A percentile compares a stretch with the other conserved stretches of the same genome.
Conservation (phyloP, 768 basidiomycete genomes). For the Amanita muscaria region DNA sequence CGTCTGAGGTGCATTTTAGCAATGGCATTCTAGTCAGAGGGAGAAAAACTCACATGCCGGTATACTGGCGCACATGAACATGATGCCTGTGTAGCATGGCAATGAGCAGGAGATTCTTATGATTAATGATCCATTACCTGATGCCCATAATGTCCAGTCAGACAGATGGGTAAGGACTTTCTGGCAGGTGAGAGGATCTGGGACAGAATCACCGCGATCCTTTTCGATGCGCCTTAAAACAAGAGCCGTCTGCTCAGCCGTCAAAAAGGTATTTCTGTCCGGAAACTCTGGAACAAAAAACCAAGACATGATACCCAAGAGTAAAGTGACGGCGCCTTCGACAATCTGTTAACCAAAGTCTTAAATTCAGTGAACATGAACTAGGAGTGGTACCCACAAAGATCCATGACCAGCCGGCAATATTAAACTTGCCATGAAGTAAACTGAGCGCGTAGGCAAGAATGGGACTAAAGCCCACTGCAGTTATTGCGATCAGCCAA, state of each 20-base stretch:
- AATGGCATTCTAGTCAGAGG: not conserved
- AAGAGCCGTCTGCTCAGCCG: slow-evolving; percentile 32
- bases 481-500: slow-evolving; percentile 31
- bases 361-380: not conserved
- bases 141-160: slow-evolving; percentile 41
- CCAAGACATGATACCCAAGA: slow-evolving; percentile 32
- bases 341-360: not conserved
- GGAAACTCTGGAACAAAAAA: slow-evolving; percentile 39
- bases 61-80: slow-evolving; percentile 37
- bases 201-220: slow-evolving; percentile 41
- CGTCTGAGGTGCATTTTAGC: slow-evolving; percentile 18
- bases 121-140: slow-evolving; percentile 21
- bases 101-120: not conserved
- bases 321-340: slow-evolving; percentile 35
- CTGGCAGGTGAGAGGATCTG: slow-evolving; percentile 28
- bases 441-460: slow-evolving; percentile 34
- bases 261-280: slow-evolving; percentile 37
- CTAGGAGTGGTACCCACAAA: slow-evolving; percentile 30
- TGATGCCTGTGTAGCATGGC: slow-evolving; percentile 22
- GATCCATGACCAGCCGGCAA: slow-evolving; percentile 44
- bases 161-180: slow-evolving; percentile 31
- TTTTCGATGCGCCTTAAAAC: slow-evolving; percentile 39
- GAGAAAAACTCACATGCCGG: slow-evolving; percentile 27
- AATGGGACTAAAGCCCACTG: slow-evolving; percentile 34
- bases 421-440: slow-evolving; percentile 29